Percentiles rank a stretch among this genome's conserved stretches.
These are phyloP conservation scores for Drosera spatulata DNA, from an alignment of 179 eudicot genomes.

Conservation along the genomic window DNA sequence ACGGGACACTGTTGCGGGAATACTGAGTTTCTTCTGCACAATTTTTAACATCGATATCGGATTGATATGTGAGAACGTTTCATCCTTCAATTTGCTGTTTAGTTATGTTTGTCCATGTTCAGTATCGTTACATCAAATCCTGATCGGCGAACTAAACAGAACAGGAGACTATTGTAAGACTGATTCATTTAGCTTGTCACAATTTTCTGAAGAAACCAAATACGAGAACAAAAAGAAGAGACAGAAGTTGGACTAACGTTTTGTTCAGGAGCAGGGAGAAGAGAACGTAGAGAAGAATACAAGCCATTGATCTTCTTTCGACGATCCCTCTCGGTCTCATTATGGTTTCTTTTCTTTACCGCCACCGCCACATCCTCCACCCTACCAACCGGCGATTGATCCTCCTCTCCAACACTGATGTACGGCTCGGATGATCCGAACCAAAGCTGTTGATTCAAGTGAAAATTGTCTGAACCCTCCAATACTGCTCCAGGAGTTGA, in stretches of 20 bases:
- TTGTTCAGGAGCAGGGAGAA: conserved; percentile 1
- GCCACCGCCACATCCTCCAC: neutral
- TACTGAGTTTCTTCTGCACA: conserved; percentile 56
- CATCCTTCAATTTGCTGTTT: too few species aligned
- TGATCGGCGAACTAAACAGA: too few species aligned
- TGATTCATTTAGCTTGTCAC: too few species aligned
- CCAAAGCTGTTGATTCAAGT: neutral
- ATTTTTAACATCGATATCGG: neutral
- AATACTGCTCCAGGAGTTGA: neutral
- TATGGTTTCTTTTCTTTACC: conserved; percentile 1
- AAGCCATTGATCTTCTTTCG: conserved; percentile 2
- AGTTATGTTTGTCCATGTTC: too few species aligned
- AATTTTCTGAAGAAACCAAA: too few species aligned
- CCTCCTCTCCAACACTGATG: neutral
- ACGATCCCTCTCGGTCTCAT: conserved; percentile 7
- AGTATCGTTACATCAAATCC: too few species aligned
- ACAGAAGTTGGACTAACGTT: neutral
- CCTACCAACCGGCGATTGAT: neutral
- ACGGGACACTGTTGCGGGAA: conserved; percentile 42
- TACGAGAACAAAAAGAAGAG: too few species aligned
- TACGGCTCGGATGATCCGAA: neutral
- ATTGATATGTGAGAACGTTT: too few species aligned
- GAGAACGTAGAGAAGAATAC: conserved; percentile 2
- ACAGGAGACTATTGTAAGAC: too few species aligned
- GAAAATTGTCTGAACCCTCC: too few species aligned